phyloP scores from a whole-genome alignment of 106 monocot genomes.

The Xerophyta viscosa region DNA sequence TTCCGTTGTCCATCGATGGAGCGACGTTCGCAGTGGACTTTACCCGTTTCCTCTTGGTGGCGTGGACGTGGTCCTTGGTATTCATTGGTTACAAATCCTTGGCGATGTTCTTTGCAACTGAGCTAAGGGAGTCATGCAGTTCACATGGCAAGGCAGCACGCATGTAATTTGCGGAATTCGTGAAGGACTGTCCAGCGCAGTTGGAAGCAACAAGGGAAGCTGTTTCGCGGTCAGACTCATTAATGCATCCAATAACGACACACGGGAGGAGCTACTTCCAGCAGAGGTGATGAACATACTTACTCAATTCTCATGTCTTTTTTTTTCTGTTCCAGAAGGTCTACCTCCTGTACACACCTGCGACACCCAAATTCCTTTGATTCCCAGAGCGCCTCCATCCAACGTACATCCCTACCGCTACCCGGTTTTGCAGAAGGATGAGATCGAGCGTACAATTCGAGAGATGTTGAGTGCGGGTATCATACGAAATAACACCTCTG shows the following conservation, averaged over 20 bases:
- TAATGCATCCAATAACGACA: no score
- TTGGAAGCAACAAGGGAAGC: background rate
- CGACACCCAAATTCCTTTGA: background rate
- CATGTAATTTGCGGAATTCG: background rate
- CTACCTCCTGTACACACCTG: background rate
- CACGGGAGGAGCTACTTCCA: no score
- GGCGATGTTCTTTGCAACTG: background rate
- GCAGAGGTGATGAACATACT: no score
- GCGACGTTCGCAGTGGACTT: background rate
- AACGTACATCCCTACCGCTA: background rate
- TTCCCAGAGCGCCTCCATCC: background rate
- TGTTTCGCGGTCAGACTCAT: no score
- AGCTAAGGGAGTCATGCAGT: background rate
- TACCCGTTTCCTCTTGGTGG: background rate
- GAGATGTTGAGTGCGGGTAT: background rate
- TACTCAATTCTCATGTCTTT: background rate
- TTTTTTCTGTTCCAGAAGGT: background rate
- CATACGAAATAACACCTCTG: background rate
- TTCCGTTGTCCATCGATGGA: background rate
- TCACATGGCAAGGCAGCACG: background rate
- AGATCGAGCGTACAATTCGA: background rate
- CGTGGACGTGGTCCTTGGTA: background rate
- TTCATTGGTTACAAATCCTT: slow-evolving; percentile 2
- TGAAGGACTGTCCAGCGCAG: background rate
- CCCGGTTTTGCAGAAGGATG: background rate